These are phyloP conservation scores for Globisporangium abappressorium DNA, from an alignment of 352 stramenopile genomes.

Conservation along the genomic window DNA sequence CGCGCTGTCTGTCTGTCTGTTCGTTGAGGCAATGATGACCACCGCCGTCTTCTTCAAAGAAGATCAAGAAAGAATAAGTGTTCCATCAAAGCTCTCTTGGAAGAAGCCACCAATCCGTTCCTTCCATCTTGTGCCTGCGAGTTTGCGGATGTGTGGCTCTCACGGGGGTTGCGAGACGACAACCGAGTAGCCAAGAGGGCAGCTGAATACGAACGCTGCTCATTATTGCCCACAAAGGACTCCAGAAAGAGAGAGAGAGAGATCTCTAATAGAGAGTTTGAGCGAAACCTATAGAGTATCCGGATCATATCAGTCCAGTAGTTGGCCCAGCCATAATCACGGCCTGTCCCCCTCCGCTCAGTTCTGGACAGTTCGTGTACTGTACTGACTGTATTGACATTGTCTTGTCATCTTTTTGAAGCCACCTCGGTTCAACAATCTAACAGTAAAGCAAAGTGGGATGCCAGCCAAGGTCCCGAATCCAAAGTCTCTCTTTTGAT, in stretches of 20 bases:
- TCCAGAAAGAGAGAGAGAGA: neutral
- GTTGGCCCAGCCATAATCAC: neutral
- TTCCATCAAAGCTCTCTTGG: neutral
- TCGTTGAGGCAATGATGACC: neutral
- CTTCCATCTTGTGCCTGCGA: neutral
- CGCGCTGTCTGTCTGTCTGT: neutral
- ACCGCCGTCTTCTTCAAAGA: neutral
- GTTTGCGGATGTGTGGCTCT: neutral
- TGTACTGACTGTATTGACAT: neutral
- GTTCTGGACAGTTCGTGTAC: neutral
- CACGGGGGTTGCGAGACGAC: neutral
- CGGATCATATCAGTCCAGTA: neutral
- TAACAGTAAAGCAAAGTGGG: neutral
- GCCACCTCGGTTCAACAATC: neutral
- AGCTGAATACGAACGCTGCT: neutral
- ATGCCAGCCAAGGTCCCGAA: neutral
- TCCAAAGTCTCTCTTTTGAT: neutral
- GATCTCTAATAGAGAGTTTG: neutral
- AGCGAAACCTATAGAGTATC: neutral
- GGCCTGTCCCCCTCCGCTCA: neutral
- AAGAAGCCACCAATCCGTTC: neutral
- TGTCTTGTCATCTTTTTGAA: neutral
- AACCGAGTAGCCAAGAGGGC: neutral
- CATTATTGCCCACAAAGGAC: neutral
- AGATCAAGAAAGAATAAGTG: neutral